A percentile compares a stretch with the other conserved stretches of the same genome.
Conservation (phyloP, 441 rosid species). For the Aleurites moluccanus region DNA sequence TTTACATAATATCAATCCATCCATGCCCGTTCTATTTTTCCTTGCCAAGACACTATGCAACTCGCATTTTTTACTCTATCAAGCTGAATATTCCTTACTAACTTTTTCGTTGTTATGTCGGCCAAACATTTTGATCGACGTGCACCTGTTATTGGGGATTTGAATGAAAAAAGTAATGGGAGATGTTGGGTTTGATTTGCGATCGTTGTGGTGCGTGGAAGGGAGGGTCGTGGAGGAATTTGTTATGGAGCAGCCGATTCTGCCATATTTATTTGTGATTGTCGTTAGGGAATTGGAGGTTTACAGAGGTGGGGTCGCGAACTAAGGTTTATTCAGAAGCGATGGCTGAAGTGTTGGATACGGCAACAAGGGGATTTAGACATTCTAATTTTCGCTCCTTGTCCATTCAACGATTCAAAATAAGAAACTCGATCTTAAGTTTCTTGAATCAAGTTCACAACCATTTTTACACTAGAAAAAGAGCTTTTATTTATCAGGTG, state of each 20-base stretch:
- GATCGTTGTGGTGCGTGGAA: constrained; percentile 59
- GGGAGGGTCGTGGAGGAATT: constrained; percentile 84
- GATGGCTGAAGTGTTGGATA: constrained; percentile 47
- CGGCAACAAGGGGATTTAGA: constrained; percentile 75
- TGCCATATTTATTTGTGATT: constrained; percentile 82
- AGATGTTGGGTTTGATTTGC: constrained; percentile 23
- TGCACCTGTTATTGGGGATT: constrained; percentile 47
- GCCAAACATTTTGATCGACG: constrained; percentile 69
- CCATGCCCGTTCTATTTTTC: constrained; percentile 86
- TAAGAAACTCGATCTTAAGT: no score
- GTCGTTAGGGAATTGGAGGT: constrained; percentile 81
- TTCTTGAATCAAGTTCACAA: no score
- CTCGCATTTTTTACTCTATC: constrained; percentile 61
- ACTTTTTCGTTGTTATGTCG: constrained; percentile 82
- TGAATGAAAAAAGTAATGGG: constrained; percentile 23
- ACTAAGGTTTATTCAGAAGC: constrained; percentile 75
- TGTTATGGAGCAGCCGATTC: constrained; percentile 80
- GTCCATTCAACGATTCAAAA: no score
- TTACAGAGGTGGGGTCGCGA: constrained; percentile 76
- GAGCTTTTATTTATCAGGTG: no score
- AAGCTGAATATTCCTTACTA: constrained; percentile 58
- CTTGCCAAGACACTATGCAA: constrained; percentile 88
- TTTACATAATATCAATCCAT: constrained; percentile 85
- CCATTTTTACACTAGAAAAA: no score
- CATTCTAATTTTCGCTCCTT: no score